Evolutionary conservation across 2,329 filamentous ascomycete species (phyloP).

Genomic region (Hymenoscyphus occultus): DNA sequence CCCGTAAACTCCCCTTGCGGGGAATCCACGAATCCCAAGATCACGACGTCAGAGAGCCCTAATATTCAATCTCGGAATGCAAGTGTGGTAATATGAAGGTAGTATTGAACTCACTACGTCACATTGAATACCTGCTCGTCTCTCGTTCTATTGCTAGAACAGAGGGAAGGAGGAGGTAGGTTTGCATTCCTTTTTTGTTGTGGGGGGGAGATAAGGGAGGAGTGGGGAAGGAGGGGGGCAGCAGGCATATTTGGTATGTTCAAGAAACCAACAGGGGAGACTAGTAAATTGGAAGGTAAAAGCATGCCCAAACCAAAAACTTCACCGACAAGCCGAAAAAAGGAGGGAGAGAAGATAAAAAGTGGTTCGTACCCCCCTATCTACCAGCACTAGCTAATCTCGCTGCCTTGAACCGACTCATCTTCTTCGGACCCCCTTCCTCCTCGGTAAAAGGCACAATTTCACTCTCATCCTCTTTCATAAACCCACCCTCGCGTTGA

Average conservation of each 20-base stretch:
- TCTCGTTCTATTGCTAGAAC: not conserved
- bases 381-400: conserved; percentile 55
- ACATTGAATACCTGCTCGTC: not conserved
- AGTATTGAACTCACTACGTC: conserved; percentile 2
- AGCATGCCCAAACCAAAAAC: not conserved
- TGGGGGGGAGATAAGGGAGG: not conserved
- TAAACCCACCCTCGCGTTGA: conserved; percentile 77
- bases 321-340: not conserved
- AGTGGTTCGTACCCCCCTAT: conserved; percentile 33
- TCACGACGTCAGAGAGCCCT: conserved; percentile 61
- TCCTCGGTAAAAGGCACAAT: conserved; percentile 65
- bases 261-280: not conserved
- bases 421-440: conserved; percentile 58
- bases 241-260: not conserved
- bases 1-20: conserved; percentile 9
- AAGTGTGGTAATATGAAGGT: not conserved
- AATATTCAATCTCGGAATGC: conserved; percentile 53
- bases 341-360: not conserved
- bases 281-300: not conserved
- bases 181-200: not conserved
- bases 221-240: not conserved
- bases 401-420: conserved; percentile 74
- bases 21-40: conserved; percentile 14
- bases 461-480: conserved; percentile 62
- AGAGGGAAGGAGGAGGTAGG: not conserved